Evolutionary conservation across 495 filamentous ascomycete genomes (phyloP).

Genomic region (Penicillium ochrochloron): DNA sequence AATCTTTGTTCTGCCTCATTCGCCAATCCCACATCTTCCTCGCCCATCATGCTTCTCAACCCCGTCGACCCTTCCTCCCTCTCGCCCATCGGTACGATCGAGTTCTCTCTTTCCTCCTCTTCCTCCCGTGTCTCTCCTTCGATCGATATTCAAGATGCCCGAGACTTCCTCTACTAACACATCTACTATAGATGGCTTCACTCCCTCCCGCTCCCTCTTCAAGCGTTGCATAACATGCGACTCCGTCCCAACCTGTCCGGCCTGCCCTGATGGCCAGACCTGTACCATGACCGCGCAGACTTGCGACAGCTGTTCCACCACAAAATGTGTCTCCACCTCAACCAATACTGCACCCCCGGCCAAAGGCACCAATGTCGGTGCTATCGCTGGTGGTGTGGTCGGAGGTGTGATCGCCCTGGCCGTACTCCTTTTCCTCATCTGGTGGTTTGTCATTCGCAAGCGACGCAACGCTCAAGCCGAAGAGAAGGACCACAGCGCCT

Average conservation of each 20-base stretch:
- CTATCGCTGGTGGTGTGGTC: slow-evolving; percentile 84
- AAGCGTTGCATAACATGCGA: slow-evolving; percentile 53
- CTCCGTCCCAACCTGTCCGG: slow-evolving; percentile 52
- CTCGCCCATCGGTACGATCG: slow-evolving; percentile 29
- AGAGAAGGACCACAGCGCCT: slow-evolving; percentile 55
- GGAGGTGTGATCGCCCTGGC: slow-evolving; percentile 73
- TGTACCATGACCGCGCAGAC: slow-evolving; percentile 61
- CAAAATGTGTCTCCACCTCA: slow-evolving; percentile 57
- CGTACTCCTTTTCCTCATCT: slow-evolving; percentile 76
- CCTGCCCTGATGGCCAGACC: slow-evolving; percentile 50
- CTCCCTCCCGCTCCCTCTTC: slow-evolving; percentile 46
- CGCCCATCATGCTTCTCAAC: slow-evolving; percentile 38
- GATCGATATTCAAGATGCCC: background rate
- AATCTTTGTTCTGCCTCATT: slow-evolving; percentile 9
- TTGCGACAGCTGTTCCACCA: slow-evolving; percentile 63
- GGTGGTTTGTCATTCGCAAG: slow-evolving; percentile 84
- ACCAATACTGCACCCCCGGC: slow-evolving; percentile 29
- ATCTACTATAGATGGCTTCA: slow-evolving; percentile 23
- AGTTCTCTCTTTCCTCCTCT: background rate
- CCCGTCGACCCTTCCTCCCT: slow-evolving; percentile 27
- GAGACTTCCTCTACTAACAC: background rate
- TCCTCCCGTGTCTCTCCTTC: background rate
- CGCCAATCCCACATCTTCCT: slow-evolving; percentile 9
- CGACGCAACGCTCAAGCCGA: slow-evolving; percentile 63
- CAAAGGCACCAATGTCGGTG: slow-evolving; percentile 67